A percentile compares a stretch with the other conserved stretches of the same genome.
Evolutionary conservation across 2,329 filamentous ascomycete species (phyloP).

Genomic region (Cladosporium sp.): DNA sequence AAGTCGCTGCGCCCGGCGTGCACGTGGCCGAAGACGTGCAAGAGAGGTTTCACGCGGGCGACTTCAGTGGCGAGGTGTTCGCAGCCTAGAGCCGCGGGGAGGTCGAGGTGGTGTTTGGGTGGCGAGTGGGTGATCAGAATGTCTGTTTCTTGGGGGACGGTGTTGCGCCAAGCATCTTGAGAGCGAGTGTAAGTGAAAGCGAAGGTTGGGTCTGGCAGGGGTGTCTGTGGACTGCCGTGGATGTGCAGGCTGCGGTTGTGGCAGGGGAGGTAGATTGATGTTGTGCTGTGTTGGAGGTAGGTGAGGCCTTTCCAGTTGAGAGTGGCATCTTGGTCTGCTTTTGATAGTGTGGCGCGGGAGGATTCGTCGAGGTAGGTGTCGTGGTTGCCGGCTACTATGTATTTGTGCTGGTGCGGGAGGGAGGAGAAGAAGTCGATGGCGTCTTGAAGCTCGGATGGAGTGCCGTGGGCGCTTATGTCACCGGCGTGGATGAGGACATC

Average conservation of each 20-base stretch:
- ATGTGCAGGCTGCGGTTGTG: slow-evolving; percentile 64
- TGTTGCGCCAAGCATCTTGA: slow-evolving; percentile 69
- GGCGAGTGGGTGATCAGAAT: slow-evolving; percentile 81
- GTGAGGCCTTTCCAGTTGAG: slow-evolving; percentile 68
- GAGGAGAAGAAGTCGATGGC: slow-evolving; percentile 79
- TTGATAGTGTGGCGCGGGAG: slow-evolving; percentile 51
- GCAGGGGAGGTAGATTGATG: slow-evolving; percentile 29
- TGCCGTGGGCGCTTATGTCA: slow-evolving; percentile 76
- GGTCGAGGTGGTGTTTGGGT: slow-evolving; percentile 68
- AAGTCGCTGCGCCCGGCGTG: slow-evolving; percentile 59
- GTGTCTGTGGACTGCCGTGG: slow-evolving; percentile 81
- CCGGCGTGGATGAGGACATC: slow-evolving; percentile 89
- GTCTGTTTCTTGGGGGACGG: slow-evolving; percentile 70
- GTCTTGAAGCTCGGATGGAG: slow-evolving; percentile 70
- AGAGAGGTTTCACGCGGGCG: slow-evolving; percentile 69
- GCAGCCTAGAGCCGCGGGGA: slow-evolving; percentile 68
- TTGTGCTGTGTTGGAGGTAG: slow-evolving; percentile 74
- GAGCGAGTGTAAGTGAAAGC: slow-evolving; percentile 73
- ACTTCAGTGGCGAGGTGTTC: slow-evolving; percentile 66
- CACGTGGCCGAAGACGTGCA: slow-evolving; percentile 85
- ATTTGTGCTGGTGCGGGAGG: slow-evolving; percentile 75
- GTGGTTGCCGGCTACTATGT: slow-evolving; percentile 85
- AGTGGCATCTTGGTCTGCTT: slow-evolving; percentile 55
- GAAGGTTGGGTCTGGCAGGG: slow-evolving; percentile 71
- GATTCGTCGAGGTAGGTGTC: slow-evolving; percentile 78